These are phyloP conservation scores for Parasarocladium wereldwijsianum DNA, from an alignment of 2,329 filamentous ascomycete species.

Conservation along the genomic window DNA sequence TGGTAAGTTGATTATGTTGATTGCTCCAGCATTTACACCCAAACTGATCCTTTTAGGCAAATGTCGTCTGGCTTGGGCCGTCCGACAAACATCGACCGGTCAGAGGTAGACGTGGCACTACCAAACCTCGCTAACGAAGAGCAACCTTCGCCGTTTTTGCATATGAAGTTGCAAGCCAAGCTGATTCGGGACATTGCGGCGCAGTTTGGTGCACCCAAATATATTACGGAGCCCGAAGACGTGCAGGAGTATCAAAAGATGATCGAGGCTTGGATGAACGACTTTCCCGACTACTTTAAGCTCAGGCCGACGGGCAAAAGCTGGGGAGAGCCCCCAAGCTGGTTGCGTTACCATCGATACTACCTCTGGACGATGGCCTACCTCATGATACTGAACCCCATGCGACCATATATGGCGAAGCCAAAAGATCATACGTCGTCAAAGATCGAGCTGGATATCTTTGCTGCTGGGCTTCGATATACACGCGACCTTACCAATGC, in stretches of 20 bases:
- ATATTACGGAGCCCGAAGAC: conserved; percentile 14
- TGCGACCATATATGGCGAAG: conserved; percentile 30
- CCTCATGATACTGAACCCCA: conserved; percentile 29
- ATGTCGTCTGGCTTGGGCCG: conserved; percentile 18
- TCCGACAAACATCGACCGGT: conserved; percentile 19
- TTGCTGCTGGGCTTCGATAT: conserved; percentile 24
- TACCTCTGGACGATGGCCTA: conserved; percentile 29
- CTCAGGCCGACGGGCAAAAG: conserved; percentile 2
- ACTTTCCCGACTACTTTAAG: conserved; percentile 17
- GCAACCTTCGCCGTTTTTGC: conserved; percentile 16
- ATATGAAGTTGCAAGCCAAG: conserved; percentile 21
- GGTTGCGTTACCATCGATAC: conserved; percentile 29
- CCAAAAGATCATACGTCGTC: conserved; percentile 13
- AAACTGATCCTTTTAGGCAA: conserved; percentile 11
- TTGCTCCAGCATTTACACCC: conserved; percentile 1
- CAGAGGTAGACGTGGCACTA: conserved; percentile 16
- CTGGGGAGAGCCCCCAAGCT: conserved; percentile 8
- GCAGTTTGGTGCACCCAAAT: conserved; percentile 16
- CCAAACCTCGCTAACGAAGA: conserved; percentile 19
- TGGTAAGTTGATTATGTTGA: conserved; percentile 13
- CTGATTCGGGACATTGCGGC: conserved; percentile 15
- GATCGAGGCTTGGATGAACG: conserved; percentile 26
- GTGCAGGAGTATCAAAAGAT: conserved; percentile 17
- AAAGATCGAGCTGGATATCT: conserved; percentile 18
- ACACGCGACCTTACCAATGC: conserved; percentile 19